Conservation (phyloP, 306 rosid genomes). For the Cicer yamashitae region DNA sequence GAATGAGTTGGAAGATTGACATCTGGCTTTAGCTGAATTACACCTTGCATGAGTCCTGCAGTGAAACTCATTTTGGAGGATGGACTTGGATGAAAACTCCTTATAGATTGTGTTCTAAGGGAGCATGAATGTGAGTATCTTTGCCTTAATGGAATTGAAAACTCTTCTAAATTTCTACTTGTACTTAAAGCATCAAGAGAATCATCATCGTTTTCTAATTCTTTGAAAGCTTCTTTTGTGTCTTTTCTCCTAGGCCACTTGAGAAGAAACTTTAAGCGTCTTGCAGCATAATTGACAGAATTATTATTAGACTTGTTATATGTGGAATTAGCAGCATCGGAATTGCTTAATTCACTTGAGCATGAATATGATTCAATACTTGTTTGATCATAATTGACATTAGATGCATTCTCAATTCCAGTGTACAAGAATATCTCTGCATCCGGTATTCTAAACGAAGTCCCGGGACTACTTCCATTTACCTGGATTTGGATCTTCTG, state of each 20-base stretch:
- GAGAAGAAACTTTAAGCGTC: constrained; percentile 70
- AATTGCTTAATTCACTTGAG: constrained; percentile 55
- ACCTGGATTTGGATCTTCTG: constrained; percentile 39
- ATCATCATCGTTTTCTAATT: constrained; percentile 54
- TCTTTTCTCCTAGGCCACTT: constrained; percentile 67
- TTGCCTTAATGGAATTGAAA: constrained; percentile 70
- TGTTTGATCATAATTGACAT: constrained; percentile 52
- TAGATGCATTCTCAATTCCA: constrained; percentile 66
- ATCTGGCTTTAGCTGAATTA: constrained; percentile 71
- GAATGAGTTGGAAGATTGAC: constrained; percentile 46
- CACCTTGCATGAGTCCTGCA: constrained; percentile 81
- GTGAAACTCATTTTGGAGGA: constrained; percentile 66
- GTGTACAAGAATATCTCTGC: constrained; percentile 89
- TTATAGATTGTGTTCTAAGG: constrained; percentile 54
- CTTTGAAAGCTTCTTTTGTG: constrained; percentile 45
- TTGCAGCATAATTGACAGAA: constrained; percentile 54
- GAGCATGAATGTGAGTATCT: constrained; percentile 59
- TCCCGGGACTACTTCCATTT: constrained; percentile 79
- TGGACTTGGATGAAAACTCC: constrained; percentile 66
- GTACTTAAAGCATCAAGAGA: constrained; percentile 51
- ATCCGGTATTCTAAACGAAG: constrained; percentile 88
- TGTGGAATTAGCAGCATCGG: constrained; percentile 53
- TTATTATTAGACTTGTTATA: constrained; percentile 43
- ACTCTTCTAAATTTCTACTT: constrained; percentile 50
- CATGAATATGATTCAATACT: constrained; percentile 50